Percentiles rank a stretch among this genome's conserved stretches.
Evolutionary conservation across 2,329 filamentous ascomycete genomes (phyloP).

Genomic region (Pseudocercospora vitis): DNA sequence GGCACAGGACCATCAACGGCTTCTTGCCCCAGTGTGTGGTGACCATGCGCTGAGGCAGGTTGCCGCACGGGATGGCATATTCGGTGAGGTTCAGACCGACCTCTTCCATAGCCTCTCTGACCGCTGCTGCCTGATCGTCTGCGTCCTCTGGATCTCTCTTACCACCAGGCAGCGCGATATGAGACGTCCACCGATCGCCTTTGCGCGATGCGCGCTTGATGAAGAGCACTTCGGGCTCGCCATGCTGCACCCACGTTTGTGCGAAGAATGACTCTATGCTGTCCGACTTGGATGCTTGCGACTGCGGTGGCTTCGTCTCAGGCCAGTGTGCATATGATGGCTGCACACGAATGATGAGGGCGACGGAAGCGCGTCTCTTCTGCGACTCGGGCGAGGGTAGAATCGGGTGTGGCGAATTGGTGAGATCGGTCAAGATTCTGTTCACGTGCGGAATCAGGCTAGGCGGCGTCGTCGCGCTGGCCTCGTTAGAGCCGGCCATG

Average conservation of each 20-base stretch:
- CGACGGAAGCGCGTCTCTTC: constrained; percentile 64
- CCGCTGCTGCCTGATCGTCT: constrained; percentile 61
- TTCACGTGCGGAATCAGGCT: constrained; percentile 43
- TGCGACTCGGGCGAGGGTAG: constrained; percentile 51
- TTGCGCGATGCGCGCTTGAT: constrained; percentile 66
- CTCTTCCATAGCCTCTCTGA: constrained; percentile 66
- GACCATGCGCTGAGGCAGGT: constrained; percentile 65
- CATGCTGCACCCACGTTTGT: constrained; percentile 64
- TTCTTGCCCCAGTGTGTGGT: constrained; percentile 65
- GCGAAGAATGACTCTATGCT: constrained; percentile 59
- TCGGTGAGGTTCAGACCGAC: constrained; percentile 58
- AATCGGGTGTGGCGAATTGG: constrained; percentile 49
- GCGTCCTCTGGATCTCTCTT: constrained; percentile 65
- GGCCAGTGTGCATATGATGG: constrained; percentile 59
- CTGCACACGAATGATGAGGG: constrained; percentile 63
- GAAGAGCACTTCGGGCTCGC: constrained; percentile 67
- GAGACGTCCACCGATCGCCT: constrained; percentile 68
- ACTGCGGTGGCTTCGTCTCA: constrained; percentile 13
- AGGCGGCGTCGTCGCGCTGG: constrained; percentile 7
- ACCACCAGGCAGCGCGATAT: constrained; percentile 68
- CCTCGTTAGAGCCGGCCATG: constrained; percentile 13
- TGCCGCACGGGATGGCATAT: constrained; percentile 53
- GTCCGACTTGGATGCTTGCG: constrained; percentile 32
- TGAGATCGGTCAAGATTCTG: constrained; percentile 45
- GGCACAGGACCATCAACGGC: constrained; percentile 68